Evolutionary conservation across 148 eudicot species (phyloP), one percentile per base, ranked within the genome.

Genomic region (Chenopodium album): DNA sequence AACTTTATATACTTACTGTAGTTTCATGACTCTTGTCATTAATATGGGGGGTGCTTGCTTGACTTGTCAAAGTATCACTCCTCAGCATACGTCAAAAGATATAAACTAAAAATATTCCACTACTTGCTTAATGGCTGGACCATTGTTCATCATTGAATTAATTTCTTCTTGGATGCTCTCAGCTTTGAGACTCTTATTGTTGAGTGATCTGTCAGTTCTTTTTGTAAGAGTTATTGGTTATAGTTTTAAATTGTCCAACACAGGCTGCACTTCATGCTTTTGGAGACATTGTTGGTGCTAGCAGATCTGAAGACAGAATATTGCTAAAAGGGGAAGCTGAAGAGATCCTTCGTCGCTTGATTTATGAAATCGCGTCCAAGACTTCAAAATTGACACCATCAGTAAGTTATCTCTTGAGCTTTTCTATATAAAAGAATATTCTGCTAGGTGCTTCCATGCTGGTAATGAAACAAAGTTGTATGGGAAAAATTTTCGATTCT

Each of bases 211-310:
- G 12, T 14, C 13, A 37, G 44, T 82, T 71, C 22, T 68, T 86
- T 34, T 48, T 37, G 76, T 56, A 46, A 63, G 37, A 47, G 19
- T 71, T 28, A 52, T 14, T 71, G n/a, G 26, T 78, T 37, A 82
- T 82, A 46, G 75, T 77, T 63, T 80, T 13, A 41, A 62, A 32
- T 73, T 82, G 71, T 60, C 64, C 9, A 78, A 54, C 54, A 72
- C 88, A 95, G 99, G 97, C 95, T 78, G 97, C 97, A 56, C 87
- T 95, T 85, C 91, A 91, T 92, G 92, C 99, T 41, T 90, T 95
- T 80, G 99, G 86, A 37, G 94, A 87, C 83, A 90, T 95, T 76
- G 87, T 77, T 47, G 99, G 99, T 69, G 94, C 88, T 83, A 82
- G 90, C 87, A 90, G 99, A 75, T 63, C 87, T 12, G 94, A 83